These are phyloP conservation scores for Nymphaea colorata DNA, from an alignment of 164 flowering plant species.

Conservation along the genomic window DNA sequence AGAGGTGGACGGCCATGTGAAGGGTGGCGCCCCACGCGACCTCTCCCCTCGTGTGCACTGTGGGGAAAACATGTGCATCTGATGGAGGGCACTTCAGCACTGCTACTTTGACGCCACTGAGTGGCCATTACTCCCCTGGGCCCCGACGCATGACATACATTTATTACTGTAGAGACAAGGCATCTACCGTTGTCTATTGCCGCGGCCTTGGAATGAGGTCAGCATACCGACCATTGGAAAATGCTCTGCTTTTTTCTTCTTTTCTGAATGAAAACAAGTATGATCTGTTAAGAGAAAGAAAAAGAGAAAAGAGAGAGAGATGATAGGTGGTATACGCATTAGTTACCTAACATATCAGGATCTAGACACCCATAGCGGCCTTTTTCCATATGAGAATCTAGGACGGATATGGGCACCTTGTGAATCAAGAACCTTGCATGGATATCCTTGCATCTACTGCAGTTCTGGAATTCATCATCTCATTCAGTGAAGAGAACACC, in stretches of 20 bases:
- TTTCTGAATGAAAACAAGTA: neutral
- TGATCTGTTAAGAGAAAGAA: neutral
- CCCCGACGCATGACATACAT: neutral
- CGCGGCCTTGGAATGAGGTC: neutral
- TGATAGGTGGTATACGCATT: neutral
- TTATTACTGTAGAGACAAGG: neutral
- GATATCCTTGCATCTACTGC: no score
- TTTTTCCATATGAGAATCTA: no score
- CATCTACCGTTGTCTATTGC: neutral
- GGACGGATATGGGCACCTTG: no score
- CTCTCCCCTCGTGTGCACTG: neutral
- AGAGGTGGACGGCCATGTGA: neutral
- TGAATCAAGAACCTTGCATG: no score
- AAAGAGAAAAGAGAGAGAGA: neutral
- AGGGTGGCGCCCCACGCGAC: neutral
- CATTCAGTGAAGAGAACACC: no score
- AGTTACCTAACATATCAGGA: neutral
- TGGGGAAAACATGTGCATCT: neutral
- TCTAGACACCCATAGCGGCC: no score
- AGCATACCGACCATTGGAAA: neutral
- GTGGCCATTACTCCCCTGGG: neutral
- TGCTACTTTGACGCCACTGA: neutral
- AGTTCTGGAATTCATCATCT: no score
- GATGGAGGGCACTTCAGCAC: neutral
- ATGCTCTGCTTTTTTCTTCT: no score